Percentiles rank a stretch among this genome's conserved stretches.
Evolutionary conservation across 306 rosid species (phyloP).

Genomic region (Lagenaria siceraria): DNA sequence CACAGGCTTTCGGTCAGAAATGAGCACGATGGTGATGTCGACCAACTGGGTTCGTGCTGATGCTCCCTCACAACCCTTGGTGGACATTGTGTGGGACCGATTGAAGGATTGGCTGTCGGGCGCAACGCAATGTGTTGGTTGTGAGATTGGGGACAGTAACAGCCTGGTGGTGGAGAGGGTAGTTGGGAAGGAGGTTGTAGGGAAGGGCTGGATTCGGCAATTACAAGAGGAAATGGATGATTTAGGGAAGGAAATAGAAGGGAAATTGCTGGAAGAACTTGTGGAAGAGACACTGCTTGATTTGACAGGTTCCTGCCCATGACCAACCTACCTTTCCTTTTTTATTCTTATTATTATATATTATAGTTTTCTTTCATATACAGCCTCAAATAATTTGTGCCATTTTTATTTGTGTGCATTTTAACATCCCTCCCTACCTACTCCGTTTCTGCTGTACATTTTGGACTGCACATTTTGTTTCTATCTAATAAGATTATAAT

Average conservation of each 20-base stretch:
- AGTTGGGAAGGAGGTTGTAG: constrained; percentile 59
- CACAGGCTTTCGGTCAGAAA: constrained; percentile 30
- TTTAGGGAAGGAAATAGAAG: constrained; percentile 60
- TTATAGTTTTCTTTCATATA: background rate
- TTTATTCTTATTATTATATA: background rate
- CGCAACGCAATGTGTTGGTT: constrained; percentile 36
- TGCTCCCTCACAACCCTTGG: constrained; percentile 26
- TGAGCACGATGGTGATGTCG: constrained; percentile 15
- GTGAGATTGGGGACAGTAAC: constrained; percentile 47
- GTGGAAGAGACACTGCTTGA: constrained; percentile 61
- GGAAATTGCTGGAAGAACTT: constrained; percentile 55
- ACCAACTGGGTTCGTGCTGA: constrained; percentile 28
- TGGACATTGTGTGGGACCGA: constrained; percentile 55
- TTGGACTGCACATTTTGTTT: background rate
- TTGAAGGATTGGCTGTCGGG: constrained; percentile 56
- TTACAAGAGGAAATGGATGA: constrained; percentile 46
- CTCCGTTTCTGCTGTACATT: background rate
- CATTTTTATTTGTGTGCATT: constrained; percentile 1
- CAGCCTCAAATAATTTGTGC: background rate
- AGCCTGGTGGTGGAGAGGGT: constrained; percentile 64
- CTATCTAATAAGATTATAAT: background rate
- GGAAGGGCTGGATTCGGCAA: constrained; percentile 58
- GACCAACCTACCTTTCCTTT: background rate
- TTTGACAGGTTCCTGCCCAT: constrained; percentile 31
- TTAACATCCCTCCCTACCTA: background rate